Evolutionary conservation across 2,329 filamentous ascomycete genomes (phyloP).

Genomic region (Exophiala bonariae): DNA sequence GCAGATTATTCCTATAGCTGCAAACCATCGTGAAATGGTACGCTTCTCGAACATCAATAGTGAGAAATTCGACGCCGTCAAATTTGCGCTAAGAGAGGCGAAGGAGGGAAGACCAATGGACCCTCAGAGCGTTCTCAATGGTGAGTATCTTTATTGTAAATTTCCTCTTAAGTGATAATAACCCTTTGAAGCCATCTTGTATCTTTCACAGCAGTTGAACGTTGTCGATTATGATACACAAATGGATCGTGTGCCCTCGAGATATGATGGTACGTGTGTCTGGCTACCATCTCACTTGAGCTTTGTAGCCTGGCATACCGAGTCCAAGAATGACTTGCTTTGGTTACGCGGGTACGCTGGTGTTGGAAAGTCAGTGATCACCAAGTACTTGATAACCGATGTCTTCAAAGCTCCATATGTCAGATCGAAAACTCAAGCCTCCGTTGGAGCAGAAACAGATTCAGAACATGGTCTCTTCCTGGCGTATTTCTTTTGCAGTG

Average conservation of each 20-base stretch:
- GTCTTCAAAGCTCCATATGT: background rate
- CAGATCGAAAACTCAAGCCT: background rate
- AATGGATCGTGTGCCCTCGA: background rate
- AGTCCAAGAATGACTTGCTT: background rate
- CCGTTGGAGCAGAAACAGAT: background rate
- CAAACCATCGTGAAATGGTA: slow-evolving; percentile 7
- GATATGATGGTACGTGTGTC: slow-evolving; percentile 5
- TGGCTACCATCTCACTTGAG: slow-evolving; percentile 2
- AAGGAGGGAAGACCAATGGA: no score
- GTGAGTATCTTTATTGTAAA: no score
- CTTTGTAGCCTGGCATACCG: background rate
- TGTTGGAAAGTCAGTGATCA: slow-evolving; percentile 2
- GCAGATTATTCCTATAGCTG: slow-evolving; percentile 2
- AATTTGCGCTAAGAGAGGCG: slow-evolving; percentile 1
- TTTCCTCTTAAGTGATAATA: no score
- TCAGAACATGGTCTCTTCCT: slow-evolving; percentile 1
- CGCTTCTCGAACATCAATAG: background rate
- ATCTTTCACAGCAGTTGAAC: slow-evolving; percentile 1
- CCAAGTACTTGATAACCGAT: slow-evolving; percentile 1
- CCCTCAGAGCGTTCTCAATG: no score
- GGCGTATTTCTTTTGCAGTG: slow-evolving; percentile 7
- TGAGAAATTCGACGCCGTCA: slow-evolving; percentile 6
- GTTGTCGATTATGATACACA: slow-evolving; percentile 3
- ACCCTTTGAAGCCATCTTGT: background rate
- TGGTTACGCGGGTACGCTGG: slow-evolving; percentile 3